Percentiles rank a stretch among this genome's conserved stretches.
phyloP scores from a whole-genome alignment of 1,284 basidiomycete species.

The Macrocystidia cucumis region DNA sequence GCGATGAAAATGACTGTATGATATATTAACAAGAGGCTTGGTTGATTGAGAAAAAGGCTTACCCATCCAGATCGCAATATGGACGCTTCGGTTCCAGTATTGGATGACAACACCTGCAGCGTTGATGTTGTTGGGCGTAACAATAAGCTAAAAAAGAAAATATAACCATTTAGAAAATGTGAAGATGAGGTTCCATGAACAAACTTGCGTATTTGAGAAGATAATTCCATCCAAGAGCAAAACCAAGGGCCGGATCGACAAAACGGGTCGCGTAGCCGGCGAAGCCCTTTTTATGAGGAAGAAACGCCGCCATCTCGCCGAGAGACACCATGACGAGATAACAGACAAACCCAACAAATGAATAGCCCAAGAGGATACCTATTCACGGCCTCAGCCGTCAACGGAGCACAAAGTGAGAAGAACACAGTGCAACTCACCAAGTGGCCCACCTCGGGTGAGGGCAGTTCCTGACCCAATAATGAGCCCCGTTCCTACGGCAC shows the following conservation, averaged over 20 bases:
- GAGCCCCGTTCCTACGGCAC: slow-evolving; percentile 65
- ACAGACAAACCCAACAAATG: slow-evolving; percentile 48
- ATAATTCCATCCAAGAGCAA: slow-evolving; percentile 47
- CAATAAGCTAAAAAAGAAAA: slow-evolving; percentile 29
- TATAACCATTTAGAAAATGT: background rate
- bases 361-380: slow-evolving; percentile 42
- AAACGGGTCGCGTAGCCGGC: slow-evolving; percentile 45
- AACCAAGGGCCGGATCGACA: slow-evolving; percentile 45
- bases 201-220: slow-evolving; percentile 35
- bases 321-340: slow-evolving; percentile 42
- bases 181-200: background rate
- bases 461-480: slow-evolving; percentile 66
- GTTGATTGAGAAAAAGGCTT: slow-evolving; percentile 12
- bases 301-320: slow-evolving; percentile 49
- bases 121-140: slow-evolving; percentile 46
- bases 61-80: slow-evolving; percentile 54
- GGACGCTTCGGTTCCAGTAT: slow-evolving; percentile 51
- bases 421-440: slow-evolving; percentile 28
- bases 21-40: slow-evolving; percentile 5
- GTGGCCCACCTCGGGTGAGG: slow-evolving; percentile 44
- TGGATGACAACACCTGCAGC: slow-evolving; percentile 55
- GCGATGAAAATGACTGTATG: slow-evolving; percentile 43
- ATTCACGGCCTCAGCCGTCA: slow-evolving; percentile 2
- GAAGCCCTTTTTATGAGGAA: slow-evolving; percentile 50
- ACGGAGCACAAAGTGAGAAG: slow-evolving; percentile 1